Evolutionary conservation across 805 yeast species (phyloP).

Genomic region (Candida khao-thaluensis): DNA sequence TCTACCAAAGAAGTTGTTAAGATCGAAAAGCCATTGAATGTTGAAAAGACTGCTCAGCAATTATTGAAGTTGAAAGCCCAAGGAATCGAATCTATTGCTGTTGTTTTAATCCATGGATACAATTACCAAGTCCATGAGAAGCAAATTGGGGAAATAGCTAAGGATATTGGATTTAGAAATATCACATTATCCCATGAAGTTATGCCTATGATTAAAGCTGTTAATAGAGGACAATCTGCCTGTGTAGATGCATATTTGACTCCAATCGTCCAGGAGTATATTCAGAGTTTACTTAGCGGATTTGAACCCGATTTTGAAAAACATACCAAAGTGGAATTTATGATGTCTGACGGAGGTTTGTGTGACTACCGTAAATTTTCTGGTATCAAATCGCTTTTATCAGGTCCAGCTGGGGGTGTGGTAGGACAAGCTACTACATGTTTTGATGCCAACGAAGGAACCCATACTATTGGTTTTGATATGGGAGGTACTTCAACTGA

Average conservation of each 20-base stretch:
- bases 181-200: conserved; percentile 36
- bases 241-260: conserved; percentile 40
- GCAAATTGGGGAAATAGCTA: conserved; percentile 29
- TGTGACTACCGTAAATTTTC: conserved; percentile 79
- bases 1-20: conserved; percentile 22
- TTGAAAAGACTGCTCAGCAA: conserved; percentile 17
- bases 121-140: conserved; percentile 33
- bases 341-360: conserved; percentile 96
- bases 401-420: conserved; percentile 98
- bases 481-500: conserved; percentile 48
- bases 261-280: conserved; percentile 46
- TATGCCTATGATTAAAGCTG: conserved; percentile 39
- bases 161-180: conserved; percentile 28
- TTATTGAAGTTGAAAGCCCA: conserved; percentile 22
- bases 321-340: conserved; percentile 45
- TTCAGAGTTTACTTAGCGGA: conserved; percentile 62
- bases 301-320: conserved; percentile 52
- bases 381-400: conserved; percentile 80
- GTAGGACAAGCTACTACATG: conserved; percentile 89
- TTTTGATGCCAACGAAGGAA: conserved; percentile 35
- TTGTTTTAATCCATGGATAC: conserved; percentile 36
- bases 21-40: conserved; percentile 26
- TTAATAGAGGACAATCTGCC: conserved; percentile 34
- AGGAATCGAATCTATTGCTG: conserved; percentile 26
- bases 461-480: conserved; percentile 39